Evolutionary conservation across 495 filamentous ascomycete genomes (phyloP).

Genomic region (Penicillium macrosclerotiorum): DNA sequence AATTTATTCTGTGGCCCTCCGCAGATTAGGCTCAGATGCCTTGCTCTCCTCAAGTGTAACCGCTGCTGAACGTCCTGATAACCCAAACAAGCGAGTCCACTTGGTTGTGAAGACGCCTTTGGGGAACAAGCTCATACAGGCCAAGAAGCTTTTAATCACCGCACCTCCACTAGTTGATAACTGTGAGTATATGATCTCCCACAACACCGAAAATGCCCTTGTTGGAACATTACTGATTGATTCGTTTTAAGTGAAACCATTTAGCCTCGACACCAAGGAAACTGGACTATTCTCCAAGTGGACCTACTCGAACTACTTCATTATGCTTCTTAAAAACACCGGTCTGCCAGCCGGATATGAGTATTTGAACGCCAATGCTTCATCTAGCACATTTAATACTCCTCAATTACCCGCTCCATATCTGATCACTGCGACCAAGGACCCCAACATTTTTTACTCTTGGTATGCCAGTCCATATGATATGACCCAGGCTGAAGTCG

Average conservation of each 20-base stretch:
- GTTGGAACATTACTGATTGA: no score
- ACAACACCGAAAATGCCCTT: no score
- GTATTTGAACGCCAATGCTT: constrained; percentile 7
- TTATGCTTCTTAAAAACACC: constrained; percentile 14
- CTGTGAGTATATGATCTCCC: no score
- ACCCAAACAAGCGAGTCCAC: constrained; percentile 14
- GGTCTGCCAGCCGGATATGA: constrained; percentile 9
- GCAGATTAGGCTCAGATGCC: constrained; percentile 23
- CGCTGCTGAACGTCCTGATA: constrained; percentile 3
- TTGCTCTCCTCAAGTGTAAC: constrained; percentile 14
- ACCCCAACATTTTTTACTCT: constrained; percentile 9
- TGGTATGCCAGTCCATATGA: constrained; percentile 9
- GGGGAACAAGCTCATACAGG: constrained; percentile 38
- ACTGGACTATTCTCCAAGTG: constrained; percentile 38
- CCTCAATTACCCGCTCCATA: constrained; percentile 27
- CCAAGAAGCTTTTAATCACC: constrained; percentile 43
- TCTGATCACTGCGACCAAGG: constrained; percentile 16
- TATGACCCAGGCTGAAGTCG: constrained; percentile 15
- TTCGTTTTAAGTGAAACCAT: constrained; percentile 25
- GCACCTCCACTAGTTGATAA: constrained; percentile 31
- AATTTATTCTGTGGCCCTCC: constrained; percentile 36
- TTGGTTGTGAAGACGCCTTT: constrained; percentile 29
- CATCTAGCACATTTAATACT: constrained; percentile 17
- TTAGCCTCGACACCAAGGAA: constrained; percentile 37
- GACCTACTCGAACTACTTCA: constrained; percentile 15